These are phyloP conservation scores for Moesziomyces sp. DNA, from an alignment of 1,284 basidiomycete genomes.

Conservation along the genomic window DNA sequence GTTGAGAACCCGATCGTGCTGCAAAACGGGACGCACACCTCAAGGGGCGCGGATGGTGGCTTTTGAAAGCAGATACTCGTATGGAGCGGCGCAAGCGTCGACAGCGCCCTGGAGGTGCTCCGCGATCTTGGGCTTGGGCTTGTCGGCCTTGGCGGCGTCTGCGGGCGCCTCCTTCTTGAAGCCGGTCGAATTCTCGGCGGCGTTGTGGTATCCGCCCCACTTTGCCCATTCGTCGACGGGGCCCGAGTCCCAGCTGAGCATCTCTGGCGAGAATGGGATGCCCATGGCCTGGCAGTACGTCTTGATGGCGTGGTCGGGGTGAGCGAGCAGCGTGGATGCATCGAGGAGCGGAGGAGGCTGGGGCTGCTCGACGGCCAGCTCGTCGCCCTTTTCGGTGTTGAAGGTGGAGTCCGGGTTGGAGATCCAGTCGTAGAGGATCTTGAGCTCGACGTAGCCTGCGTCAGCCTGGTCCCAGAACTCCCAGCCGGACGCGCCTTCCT, in stretches of 20 bases:
- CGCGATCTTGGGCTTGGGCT: slow-evolving; percentile 41
- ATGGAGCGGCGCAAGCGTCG: slow-evolving; percentile 30
- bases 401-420: slow-evolving; percentile 57
- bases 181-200: slow-evolving; percentile 60
- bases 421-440: slow-evolving; percentile 62
- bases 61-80: slow-evolving; percentile 45
- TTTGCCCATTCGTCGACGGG: slow-evolving; percentile 61
- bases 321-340: slow-evolving; percentile 50
- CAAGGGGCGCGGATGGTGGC: slow-evolving; percentile 38
- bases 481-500: slow-evolving; percentile 63
- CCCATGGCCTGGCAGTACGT: slow-evolving; percentile 56
- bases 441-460: slow-evolving; percentile 58
- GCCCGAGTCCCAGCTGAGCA: slow-evolving; percentile 63
- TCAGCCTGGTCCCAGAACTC: slow-evolving; percentile 63
- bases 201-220: slow-evolving; percentile 64
- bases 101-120: slow-evolving; percentile 51
- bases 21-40: not conserved
- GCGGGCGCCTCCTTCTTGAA: slow-evolving; percentile 53
- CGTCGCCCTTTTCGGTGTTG: slow-evolving; percentile 44
- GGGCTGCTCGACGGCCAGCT: slow-evolving; percentile 43
- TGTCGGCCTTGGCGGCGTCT: slow-evolving; percentile 5
- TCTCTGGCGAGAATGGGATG: slow-evolving; percentile 55
- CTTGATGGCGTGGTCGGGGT: slow-evolving; percentile 56
- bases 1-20: not conserved
- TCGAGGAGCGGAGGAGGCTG: slow-evolving; percentile 60